Evolutionary conservation across 441 rosid species (phyloP).

Genomic region (Metrosideros polymorpha): DNA sequence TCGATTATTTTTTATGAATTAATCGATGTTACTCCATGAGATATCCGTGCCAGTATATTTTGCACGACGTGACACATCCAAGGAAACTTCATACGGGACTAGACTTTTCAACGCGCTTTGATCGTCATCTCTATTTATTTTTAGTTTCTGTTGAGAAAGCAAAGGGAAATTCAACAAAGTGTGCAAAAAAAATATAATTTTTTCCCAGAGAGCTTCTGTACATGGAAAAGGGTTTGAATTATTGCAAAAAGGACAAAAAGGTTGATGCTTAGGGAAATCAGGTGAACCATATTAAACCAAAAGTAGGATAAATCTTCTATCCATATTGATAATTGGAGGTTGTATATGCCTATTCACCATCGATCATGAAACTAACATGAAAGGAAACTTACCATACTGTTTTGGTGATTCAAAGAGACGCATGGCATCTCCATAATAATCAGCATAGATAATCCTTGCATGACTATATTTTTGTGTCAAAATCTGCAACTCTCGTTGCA

Average conservation of each 20-base stretch:
- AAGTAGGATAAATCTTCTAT: background rate
- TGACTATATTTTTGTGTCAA: slow-evolving; percentile 21
- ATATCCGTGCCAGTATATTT: background rate
- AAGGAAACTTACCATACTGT: slow-evolving; percentile 31
- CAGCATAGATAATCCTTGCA: slow-evolving; percentile 54
- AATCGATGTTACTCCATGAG: no score
- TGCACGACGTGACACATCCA: background rate
- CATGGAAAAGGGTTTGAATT: background rate
- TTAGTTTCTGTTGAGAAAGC: background rate
- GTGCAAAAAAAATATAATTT: background rate
- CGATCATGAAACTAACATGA: background rate
- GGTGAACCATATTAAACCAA: background rate
- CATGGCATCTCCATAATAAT: slow-evolving; percentile 51
- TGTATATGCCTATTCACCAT: background rate
- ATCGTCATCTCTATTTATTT: background rate
- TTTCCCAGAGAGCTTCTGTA: background rate
- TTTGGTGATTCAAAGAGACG: slow-evolving; percentile 34
- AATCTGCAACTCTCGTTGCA: slow-evolving; percentile 20
- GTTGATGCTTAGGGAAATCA: background rate
- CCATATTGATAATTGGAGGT: background rate
- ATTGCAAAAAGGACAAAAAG: background rate
- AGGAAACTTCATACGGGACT: no score
- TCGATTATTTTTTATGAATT: no score
- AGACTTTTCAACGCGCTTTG: background rate
- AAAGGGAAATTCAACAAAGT: background rate